Evolutionary conservation across 2,329 filamentous ascomycete genomes (phyloP).

Genomic region (Ceratocystis huliohia): DNA sequence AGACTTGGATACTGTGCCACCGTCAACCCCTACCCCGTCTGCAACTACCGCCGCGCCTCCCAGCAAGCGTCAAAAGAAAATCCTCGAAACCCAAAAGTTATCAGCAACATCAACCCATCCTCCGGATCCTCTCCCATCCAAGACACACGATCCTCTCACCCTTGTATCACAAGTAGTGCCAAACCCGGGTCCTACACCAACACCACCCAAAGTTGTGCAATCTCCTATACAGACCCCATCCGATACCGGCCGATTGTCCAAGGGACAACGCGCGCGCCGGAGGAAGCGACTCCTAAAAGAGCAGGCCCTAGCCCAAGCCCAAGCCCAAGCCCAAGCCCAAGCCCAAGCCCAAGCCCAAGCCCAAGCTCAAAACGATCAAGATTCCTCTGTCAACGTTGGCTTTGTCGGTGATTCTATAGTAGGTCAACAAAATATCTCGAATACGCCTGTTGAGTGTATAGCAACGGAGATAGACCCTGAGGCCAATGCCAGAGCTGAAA

Average conservation of each 20-base stretch:
- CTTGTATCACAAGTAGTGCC: no score
- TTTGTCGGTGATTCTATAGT: not conserved
- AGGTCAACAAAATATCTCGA: not conserved
- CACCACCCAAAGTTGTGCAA: not conserved
- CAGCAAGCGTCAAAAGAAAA: slow-evolving; percentile 15
- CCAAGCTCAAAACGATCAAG: not conserved
- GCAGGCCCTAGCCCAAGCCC: not conserved
- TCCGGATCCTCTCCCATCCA: not conserved
- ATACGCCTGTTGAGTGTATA: not conserved
- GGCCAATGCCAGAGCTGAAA: not conserved
- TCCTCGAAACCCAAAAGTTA: not conserved
- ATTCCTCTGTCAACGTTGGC: not conserved
- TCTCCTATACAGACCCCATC: not conserved
- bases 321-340: not conserved
- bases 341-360: not conserved
- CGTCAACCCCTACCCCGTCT: not conserved
- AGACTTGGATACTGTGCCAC: not conserved
- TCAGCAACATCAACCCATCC: not conserved
- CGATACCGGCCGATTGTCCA: not conserved
- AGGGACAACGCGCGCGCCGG: not conserved
- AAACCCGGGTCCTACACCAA: not conserved
- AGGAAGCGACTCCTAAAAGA: not conserved
- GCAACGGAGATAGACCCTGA: not conserved
- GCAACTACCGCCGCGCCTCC: not conserved
- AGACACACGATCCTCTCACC: not conserved